Evolutionary conservation across 345 rosid genomes (phyloP).

Genomic region (Eutrema heterophyllum): DNA sequence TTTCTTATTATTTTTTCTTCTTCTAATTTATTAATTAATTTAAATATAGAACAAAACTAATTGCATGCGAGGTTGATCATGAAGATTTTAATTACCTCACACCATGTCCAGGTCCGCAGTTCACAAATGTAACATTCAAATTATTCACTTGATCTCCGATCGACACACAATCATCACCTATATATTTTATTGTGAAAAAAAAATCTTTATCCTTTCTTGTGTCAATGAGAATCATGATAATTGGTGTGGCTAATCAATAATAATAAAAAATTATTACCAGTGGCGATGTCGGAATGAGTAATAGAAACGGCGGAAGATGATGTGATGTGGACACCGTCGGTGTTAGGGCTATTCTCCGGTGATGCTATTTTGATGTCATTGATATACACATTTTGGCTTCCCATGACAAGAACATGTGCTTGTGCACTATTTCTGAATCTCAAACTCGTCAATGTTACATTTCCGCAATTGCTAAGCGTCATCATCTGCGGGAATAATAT

Average conservation of each 20-base stretch:
- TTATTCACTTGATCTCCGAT: conserved; percentile 25
- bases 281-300: conserved; percentile 11
- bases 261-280: conserved; percentile 10
- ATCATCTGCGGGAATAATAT: conserved; percentile 14
- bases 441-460: conserved; percentile 20
- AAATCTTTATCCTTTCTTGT: not conserved
- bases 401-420: conserved; percentile 26
- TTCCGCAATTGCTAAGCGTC: conserved; percentile 16
- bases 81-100: conserved; percentile 23
- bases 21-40: not conserved
- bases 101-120: conserved; percentile 41
- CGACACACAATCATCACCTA: conserved; percentile 64
- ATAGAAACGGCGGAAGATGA: conserved; percentile 29
- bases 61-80: not conserved
- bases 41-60: not conserved
- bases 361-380: conserved; percentile 22
- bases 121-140: conserved; percentile 7
- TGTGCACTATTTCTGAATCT: conserved; percentile 30
- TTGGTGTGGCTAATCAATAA: not conserved
- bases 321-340: conserved; percentile 37
- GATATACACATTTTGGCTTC: conserved; percentile 20
- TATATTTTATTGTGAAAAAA: not conserved
- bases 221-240: not conserved
- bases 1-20: not conserved
- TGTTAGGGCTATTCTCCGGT: conserved; percentile 37